Evolutionary conservation across 129 eudicot species (phyloP).

Genomic region (Artemisia argyi): DNA sequence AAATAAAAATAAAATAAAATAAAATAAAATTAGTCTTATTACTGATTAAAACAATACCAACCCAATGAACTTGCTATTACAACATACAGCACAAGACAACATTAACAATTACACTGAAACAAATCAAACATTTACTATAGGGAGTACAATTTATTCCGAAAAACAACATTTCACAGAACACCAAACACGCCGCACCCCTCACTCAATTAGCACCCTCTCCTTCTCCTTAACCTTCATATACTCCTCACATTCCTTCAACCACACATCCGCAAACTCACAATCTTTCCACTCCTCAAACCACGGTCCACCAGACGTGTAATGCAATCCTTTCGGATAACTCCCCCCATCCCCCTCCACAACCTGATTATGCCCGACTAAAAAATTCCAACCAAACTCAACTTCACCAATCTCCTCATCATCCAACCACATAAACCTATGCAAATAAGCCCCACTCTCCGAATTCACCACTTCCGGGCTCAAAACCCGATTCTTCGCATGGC

Average conservation of each 20-base stretch:
- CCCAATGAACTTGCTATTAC: background rate
- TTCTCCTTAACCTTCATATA: constrained; percentile 46
- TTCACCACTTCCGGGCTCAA: constrained; percentile 86
- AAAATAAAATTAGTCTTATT: background rate
- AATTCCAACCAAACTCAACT: constrained; percentile 85
- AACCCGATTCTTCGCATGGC: constrained; percentile 63
- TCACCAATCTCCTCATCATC: constrained; percentile 85
- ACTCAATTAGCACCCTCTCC: constrained; percentile 16
- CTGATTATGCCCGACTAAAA: constrained; percentile 83
- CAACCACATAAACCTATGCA: constrained; percentile 91
- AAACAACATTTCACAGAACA: constrained; percentile 19
- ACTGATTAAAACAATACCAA: background rate
- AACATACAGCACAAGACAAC: background rate
- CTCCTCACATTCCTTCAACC: constrained; percentile 82
- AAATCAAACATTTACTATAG: constrained; percentile 10
- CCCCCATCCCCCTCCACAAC: constrained; percentile 56
- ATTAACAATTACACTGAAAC: constrained; percentile 9
- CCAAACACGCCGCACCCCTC: background rate
- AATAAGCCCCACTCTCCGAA: constrained; percentile 61
- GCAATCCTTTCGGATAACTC: constrained; percentile 71
- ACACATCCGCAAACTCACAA: constrained; percentile 86
- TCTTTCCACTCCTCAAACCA: constrained; percentile 96
- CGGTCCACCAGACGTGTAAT: constrained; percentile 90
- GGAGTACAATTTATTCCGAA: background rate
- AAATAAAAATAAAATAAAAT: too few species aligned